phyloP scores from a whole-genome alignment of 2,329 filamentous ascomycete genomes.

The Leptographium lundbergii region DNA sequence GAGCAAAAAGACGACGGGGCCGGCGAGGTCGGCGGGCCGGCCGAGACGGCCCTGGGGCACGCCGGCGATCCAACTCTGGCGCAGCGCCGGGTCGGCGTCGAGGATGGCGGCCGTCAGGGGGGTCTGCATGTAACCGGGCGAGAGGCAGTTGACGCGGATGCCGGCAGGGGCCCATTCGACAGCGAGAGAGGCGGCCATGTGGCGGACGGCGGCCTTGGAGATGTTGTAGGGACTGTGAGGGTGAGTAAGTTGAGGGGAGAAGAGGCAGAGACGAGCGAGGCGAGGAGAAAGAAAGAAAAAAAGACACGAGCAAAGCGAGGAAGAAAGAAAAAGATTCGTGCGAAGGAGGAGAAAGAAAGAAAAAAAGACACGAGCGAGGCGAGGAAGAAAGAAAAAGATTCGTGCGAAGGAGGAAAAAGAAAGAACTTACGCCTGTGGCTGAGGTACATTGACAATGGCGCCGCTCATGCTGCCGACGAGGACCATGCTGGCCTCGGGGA shows the following conservation, averaged over 20 bases:
- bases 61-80: constrained; percentile 79
- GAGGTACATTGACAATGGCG: constrained; percentile 85
- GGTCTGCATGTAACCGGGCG: constrained; percentile 92
- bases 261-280: background rate
- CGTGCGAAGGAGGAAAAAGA: background rate
- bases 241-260: constrained; percentile 4
- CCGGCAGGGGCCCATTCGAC: constrained; percentile 85
- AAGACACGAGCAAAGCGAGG: background rate
- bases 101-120: constrained; percentile 91
- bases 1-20: constrained; percentile 75
- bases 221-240: constrained; percentile 65
- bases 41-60: constrained; percentile 95
- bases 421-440: constrained; percentile 60
- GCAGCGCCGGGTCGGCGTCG: constrained; percentile 81
- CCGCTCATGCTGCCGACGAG: constrained; percentile 96
- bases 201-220: constrained; percentile 81
- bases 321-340: too few relatives aligned
- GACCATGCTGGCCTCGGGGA: constrained; percentile 66
- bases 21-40: constrained; percentile 81
- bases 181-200: constrained; percentile 74
- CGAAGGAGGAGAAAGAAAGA: too few relatives aligned
- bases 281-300: background rate
- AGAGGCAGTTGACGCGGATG: constrained; percentile 92
- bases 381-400: background rate
- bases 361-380: background rate